phyloP scores from a whole-genome alignment of 768 basidiomycete species.

The Clitopilus passeckerianus region DNA sequence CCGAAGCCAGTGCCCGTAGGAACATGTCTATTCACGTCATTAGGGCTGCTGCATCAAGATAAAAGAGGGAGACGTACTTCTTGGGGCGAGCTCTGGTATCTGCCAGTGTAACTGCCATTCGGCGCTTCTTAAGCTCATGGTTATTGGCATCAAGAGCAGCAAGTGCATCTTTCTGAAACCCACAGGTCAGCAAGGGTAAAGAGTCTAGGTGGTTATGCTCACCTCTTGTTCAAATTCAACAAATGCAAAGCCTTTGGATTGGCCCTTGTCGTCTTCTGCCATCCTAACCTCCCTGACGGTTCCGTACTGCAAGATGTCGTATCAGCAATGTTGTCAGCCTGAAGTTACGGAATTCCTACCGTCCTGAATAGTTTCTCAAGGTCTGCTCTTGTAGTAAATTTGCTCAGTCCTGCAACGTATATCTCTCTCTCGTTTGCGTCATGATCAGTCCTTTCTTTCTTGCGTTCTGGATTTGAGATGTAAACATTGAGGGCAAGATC shows the following conservation, averaged over 20 bases:
- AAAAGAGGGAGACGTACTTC: neutral
- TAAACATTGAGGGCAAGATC: conserved; percentile 68
- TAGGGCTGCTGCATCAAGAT: neutral
- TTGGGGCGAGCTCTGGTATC: conserved; percentile 58
- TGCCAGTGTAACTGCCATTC: conserved; percentile 83
- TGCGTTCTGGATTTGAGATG: conserved; percentile 87
- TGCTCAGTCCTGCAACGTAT: conserved; percentile 84
- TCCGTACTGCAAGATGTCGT: conserved; percentile 57
- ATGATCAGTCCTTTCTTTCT: conserved; percentile 85
- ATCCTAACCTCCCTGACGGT: conserved; percentile 77
- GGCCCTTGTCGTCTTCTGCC: conserved; percentile 63
- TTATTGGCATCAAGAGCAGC: conserved; percentile 80
- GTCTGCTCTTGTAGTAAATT: conserved; percentile 72
- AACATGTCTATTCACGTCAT: conserved; percentile 24
- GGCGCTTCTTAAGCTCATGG: conserved; percentile 82
- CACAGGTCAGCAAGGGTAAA: neutral
- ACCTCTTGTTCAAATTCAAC: conserved; percentile 88
- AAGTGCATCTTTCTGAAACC: conserved; percentile 57
- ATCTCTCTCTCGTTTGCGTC: conserved; percentile 81
- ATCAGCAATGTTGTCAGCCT: neutral
- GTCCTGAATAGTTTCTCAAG: conserved; percentile 73
- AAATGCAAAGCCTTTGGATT: conserved; percentile 85
- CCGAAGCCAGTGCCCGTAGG: conserved; percentile 54
- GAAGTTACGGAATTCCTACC: conserved; percentile 30
- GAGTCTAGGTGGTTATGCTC: conserved; percentile 9